Evolutionary conservation across 768 basidiomycete genomes (phyloP), one percentile per base, ranked within the genome.

Genomic region (Kwoniella sp.): DNA sequence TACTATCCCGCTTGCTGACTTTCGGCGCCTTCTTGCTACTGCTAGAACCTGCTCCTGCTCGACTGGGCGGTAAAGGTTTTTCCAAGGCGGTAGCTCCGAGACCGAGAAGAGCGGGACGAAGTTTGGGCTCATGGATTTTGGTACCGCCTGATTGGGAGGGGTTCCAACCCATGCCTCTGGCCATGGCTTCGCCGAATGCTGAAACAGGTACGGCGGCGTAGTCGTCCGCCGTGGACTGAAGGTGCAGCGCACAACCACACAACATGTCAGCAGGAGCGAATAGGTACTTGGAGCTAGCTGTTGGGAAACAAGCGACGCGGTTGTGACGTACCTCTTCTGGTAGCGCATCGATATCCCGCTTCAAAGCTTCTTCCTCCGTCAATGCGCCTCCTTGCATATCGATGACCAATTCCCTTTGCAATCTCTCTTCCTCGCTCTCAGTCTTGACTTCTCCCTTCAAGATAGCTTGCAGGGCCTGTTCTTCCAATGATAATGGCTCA

Each of bases 101-200:
- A 0, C 95, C 96, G 10, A 98, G 81, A 13, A 98, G 80, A 0
- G 92, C 88, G 0, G 95, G 93, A 17, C 96, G 85, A 1, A 90
- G 83, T 58, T 84, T 82, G 0, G 96, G 96, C 0, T 94, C 80
- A 77, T 91, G 93, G 1, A 93, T 88, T 69, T 92, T 86, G n/a
- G 74, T 73, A 2, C 85, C 85, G 0, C 90, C 89, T 36, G 90
- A 87, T 12, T 64, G 48, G 10, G 65, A 68, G 2, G 79, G 79
- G 64, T 90, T 90, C 92, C 92, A 97, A 1, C 94, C 94, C 96
- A 98, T 98, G 0, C 95, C 95, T 49, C 93, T 85, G 3, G 96
- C 83, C 70, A 98, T 85, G 7, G 96, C 96, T 4, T 90, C 88
- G 6, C 96, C 95, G 69, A 98, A 99, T 60, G 91, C 89, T 5